These are phyloP conservation scores for Aphelidium insulamus DNA, from an alignment of 371 early-diverging fungal species.

Conservation along the genomic window DNA sequence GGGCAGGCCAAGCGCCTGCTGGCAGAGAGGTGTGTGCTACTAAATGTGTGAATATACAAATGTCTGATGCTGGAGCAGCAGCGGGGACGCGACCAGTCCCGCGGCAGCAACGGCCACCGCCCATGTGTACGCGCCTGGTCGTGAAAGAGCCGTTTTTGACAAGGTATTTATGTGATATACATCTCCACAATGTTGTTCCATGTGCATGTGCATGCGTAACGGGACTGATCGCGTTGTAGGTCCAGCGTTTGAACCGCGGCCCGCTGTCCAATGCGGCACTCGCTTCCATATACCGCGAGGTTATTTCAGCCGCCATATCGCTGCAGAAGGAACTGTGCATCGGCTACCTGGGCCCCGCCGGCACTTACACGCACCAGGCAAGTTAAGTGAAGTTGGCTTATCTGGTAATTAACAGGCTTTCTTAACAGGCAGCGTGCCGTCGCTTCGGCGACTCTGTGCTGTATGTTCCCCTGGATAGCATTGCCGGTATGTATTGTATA, in stretches of 20 bases:
- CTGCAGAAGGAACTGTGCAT: conserved; percentile 55
- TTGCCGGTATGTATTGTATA: conserved; percentile 19
- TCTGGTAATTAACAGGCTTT: no score
- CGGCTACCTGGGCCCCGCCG: conserved; percentile 77
- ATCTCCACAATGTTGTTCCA: no score
- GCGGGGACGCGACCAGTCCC: no score
- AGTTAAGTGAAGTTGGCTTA: no score
- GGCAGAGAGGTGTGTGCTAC: no score
- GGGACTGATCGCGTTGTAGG: conserved; percentile 6
- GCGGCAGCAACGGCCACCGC: conserved; percentile 16
- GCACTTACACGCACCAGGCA: conserved; percentile 76
- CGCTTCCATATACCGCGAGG: conserved; percentile 67
- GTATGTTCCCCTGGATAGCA: conserved; percentile 40
- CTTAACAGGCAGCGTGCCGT: conserved; percentile 53
- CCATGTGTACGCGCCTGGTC: conserved; percentile 36
- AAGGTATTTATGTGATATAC: conserved; percentile 6
- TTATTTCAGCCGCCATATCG: conserved; percentile 76
- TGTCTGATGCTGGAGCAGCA: no score
- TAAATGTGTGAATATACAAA: no score
- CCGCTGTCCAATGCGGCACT: conserved; percentile 50
- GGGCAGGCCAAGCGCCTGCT: conserved; percentile 38
- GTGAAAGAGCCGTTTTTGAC: conserved; percentile 26
- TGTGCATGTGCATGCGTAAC: not conserved
- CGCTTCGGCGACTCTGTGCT: conserved; percentile 56
- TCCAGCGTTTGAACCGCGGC: conserved; percentile 45